These are phyloP conservation scores for Aphanomyces cochlioides DNA, from an alignment of 352 stramenopile genomes.

Conservation along the genomic window DNA sequence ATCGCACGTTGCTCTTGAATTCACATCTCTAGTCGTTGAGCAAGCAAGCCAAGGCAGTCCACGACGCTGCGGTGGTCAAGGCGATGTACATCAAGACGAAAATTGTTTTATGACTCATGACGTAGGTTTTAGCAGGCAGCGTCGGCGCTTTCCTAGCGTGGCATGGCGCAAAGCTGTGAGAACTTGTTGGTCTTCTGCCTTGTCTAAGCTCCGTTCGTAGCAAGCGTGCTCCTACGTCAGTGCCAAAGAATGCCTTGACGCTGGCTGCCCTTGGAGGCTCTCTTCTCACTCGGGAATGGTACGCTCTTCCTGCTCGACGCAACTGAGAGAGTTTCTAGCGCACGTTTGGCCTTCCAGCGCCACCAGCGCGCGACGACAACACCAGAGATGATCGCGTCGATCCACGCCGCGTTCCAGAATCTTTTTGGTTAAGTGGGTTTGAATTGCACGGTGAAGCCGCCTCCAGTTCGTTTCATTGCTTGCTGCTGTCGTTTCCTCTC, in stretches of 20 bases:
- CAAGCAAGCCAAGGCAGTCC: conserved; percentile 58
- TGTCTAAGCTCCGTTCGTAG: background rate
- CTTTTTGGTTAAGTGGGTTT: conserved; percentile 7
- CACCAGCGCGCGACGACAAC: conserved; percentile 79
- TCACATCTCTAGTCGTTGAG: conserved; percentile 8
- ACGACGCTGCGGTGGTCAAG: conserved; percentile 87
- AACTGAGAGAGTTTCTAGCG: conserved; percentile 33
- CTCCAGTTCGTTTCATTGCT: conserved; percentile 10
- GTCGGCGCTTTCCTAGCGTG: conserved; percentile 79
- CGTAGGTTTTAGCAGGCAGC: conserved; percentile 72
- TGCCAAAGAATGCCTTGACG: conserved; percentile 41
- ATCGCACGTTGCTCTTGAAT: background rate
- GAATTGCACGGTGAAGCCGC: conserved; percentile 26
- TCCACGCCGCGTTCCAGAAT: conserved; percentile 33
- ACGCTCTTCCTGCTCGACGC: background rate
- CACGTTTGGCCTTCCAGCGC: conserved; percentile 53
- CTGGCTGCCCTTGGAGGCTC: conserved; percentile 74
- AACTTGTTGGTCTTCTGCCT: conserved; percentile 39
- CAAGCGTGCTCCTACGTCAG: background rate
- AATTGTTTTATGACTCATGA: background rate
- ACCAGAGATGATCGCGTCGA: conserved; percentile 67
- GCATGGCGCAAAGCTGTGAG: conserved; percentile 37
- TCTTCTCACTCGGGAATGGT: conserved; percentile 72
- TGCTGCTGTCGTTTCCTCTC: conserved; percentile 1
- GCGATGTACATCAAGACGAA: conserved; percentile 61